These are phyloP conservation scores for Fusarium nisikadoi DNA, from an alignment of 2,329 filamentous ascomycete genomes.

Conservation along the genomic window DNA sequence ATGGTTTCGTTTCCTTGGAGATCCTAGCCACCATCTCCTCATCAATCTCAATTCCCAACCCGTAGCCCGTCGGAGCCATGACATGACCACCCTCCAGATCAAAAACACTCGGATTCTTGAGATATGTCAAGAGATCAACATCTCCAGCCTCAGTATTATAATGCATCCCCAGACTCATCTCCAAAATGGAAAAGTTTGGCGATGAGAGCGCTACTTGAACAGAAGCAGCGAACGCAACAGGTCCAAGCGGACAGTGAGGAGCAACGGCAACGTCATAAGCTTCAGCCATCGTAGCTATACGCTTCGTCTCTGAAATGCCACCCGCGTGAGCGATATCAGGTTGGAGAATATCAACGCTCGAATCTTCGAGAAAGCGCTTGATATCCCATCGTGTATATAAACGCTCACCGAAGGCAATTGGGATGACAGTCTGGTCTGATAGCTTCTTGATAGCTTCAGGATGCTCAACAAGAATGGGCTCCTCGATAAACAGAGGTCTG, in stretches of 20 bases:
- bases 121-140: slow-evolving; percentile 73
- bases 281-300: slow-evolving; percentile 77
- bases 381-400: slow-evolving; percentile 80
- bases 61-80: slow-evolving; percentile 66
- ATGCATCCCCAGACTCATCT: slow-evolving; percentile 84
- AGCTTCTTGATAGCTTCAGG: slow-evolving; percentile 65
- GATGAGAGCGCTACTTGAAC: slow-evolving; percentile 72
- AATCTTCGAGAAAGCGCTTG: slow-evolving; percentile 75
- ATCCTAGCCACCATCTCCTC: slow-evolving; percentile 73
- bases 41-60: slow-evolving; percentile 76
- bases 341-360: slow-evolving; percentile 76
- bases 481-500: slow-evolving; percentile 79
- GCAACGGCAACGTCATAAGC: slow-evolving; percentile 79
- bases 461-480: slow-evolving; percentile 77
- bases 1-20: slow-evolving; percentile 68
- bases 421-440: slow-evolving; percentile 55
- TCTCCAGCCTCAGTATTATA: slow-evolving; percentile 75
- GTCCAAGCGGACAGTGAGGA: slow-evolving; percentile 78
- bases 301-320: slow-evolving; percentile 76
- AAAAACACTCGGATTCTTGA: slow-evolving; percentile 72
- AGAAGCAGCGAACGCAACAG: slow-evolving; percentile 76
- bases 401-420: slow-evolving; percentile 78
- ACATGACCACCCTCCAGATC: slow-evolving; percentile 74
- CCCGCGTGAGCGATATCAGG: slow-evolving; percentile 78
- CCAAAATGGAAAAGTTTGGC: slow-evolving; percentile 77